phyloP scores from a whole-genome alignment of 2,329 filamentous ascomycete species.

The Hypoxylon sp. region DNA sequence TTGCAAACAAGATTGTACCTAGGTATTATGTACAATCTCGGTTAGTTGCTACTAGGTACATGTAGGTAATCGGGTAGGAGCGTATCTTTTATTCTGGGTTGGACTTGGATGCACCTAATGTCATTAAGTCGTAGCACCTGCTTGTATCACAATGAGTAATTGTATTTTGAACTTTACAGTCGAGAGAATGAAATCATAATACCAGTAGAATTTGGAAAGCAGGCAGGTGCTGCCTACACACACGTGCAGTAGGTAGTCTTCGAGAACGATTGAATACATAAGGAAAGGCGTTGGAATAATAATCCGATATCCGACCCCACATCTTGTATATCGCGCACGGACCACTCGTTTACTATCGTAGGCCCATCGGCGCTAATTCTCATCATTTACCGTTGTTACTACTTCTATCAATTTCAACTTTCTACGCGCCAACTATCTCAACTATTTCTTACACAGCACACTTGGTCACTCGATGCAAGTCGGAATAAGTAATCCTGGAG shows the following conservation, averaged over 20 bases:
- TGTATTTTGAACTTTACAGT: neutral
- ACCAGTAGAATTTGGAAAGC: neutral
- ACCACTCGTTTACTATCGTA: constrained; percentile 14
- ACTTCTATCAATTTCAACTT: constrained; percentile 30
- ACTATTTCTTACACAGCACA: constrained; percentile 13
- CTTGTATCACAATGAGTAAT: neutral
- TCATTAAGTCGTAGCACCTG: neutral
- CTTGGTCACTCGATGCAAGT: neutral
- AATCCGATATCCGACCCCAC: constrained; percentile 36
- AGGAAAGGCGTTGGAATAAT: constrained; percentile 33
- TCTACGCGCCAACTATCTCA: constrained; percentile 26
- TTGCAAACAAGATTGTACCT: neutral
- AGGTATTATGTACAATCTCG: neutral
- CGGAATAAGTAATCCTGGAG: neutral
- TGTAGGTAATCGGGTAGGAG: neutral
- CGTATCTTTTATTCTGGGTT: neutral
- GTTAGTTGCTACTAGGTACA: neutral
- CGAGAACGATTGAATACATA: constrained; percentile 14
- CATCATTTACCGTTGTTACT: constrained; percentile 19
- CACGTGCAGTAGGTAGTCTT: no score
- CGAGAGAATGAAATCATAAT: neutral
- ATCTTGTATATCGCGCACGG: constrained; percentile 21
- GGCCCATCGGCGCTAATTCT: constrained; percentile 20
- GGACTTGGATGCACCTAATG: neutral
- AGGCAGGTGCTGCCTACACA: neutral